Evolutionary conservation across 768 basidiomycete genomes (phyloP).

Genomic region (Hericium rajendrae): DNA sequence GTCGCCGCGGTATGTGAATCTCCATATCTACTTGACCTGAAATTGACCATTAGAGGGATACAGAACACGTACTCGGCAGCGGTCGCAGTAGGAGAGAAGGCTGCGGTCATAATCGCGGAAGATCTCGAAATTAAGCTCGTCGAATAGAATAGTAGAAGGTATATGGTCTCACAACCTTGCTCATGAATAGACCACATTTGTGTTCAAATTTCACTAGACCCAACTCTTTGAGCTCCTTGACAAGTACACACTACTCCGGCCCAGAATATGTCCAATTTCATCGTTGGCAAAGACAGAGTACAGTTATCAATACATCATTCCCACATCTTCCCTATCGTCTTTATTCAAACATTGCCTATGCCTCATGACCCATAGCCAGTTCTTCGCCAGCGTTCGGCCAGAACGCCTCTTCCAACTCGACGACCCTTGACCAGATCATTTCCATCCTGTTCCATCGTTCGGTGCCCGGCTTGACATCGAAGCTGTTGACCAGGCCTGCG

Average conservation of each 20-base stretch:
- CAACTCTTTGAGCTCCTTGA: too few species aligned
- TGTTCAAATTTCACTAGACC: too few species aligned
- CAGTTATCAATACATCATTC: too few species aligned
- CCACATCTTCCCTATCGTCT: too few species aligned
- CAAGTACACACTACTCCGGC: too few species aligned
- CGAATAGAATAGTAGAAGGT: too few species aligned
- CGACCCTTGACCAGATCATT: constrained; percentile 44
- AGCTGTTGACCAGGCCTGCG: constrained; percentile 35
- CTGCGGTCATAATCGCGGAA: constrained; percentile 47
- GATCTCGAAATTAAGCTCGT: constrained; percentile 30
- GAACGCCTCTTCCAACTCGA: constrained; percentile 52
- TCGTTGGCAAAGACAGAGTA: too few species aligned
- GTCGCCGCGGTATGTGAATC: constrained; percentile 18
- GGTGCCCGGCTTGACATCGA: constrained; percentile 28
- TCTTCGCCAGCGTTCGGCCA: constrained; percentile 43
- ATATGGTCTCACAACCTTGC: too few species aligned
- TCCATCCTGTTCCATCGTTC: constrained; percentile 33
- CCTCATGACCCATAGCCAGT: neutral
- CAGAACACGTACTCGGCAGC: constrained; percentile 36
- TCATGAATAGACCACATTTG: too few species aligned
- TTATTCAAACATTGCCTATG: too few species aligned
- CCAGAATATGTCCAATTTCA: too few species aligned
- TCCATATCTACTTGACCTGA: constrained; percentile 12
- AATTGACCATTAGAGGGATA: neutral
- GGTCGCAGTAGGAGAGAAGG: constrained; percentile 48